Base-by-base conservation (phyloP, 2,329 filamentous ascomycete genomes). In the Onygenales sp. region DNA sequence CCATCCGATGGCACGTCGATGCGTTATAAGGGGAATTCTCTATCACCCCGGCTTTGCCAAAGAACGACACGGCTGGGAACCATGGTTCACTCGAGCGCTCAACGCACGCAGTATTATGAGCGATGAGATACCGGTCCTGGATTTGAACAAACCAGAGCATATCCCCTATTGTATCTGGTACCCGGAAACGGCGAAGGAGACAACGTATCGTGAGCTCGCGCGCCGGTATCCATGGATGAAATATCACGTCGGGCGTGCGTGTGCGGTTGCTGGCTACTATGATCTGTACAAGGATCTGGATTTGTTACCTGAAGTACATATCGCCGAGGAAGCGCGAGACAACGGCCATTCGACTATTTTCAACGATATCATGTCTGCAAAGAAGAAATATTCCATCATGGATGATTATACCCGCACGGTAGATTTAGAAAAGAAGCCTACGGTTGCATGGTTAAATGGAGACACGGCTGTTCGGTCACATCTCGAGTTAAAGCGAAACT, bases 91-190 rank as follows among this genome's bases (percentile, higher is more conserved):
- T 27, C 21, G 21, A 4, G 21, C 21, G 21, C 21, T 27, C 21
- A 27, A 27, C 21, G 21, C 21, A 27, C 21, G 21, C 21, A 27
- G 21, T 27, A 27, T 27, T 27, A 27, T 27, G 21, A 27, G 21
- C 21, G 21, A 27, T 5, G 21, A 27, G 21, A 27, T 27, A 3
- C 21, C 21, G 21, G 21, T 73, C 8, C 70, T 67, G 0, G 50
- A 62, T 10, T 64, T 64, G 34, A 44, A 54, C 2, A 42, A 57
- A 11, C 53, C 58, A 5, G 57, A 63, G 3, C 53, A 60, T 1
- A 45, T 63, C 13, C 71, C 69, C 0, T 74, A 74, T 57, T 75
- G 71, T 52, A 71, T 75, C 45, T 74, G 70, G 70, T 56, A 71
- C 55, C 72, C 71, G 0, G 63, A 71, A 1, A 32, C 66, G 0